Evolutionary conservation across 1,284 basidiomycete species (phyloP).

Genomic region (Inonotus obliquus): DNA sequence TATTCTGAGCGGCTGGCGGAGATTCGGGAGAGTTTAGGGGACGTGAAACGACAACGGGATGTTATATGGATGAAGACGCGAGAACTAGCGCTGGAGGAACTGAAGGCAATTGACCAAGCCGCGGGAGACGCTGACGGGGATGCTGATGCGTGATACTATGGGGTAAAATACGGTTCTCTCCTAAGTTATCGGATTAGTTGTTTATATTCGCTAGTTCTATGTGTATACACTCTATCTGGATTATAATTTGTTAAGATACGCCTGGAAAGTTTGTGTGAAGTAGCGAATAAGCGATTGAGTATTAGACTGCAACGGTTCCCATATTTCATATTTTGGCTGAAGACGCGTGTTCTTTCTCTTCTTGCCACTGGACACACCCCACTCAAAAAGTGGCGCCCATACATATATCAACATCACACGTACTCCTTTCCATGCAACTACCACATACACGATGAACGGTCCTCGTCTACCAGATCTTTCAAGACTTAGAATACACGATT

Average conservation of each 20-base stretch:
- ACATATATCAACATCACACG: no score
- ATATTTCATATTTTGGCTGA: neutral
- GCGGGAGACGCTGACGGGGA: conserved; percentile 21
- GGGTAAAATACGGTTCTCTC: neutral
- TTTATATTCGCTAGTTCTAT: neutral
- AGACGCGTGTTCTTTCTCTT: no score
- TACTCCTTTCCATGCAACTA: conserved; percentile 1
- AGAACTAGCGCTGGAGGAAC: conserved; percentile 64
- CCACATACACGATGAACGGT: conserved; percentile 33
- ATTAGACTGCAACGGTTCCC: neutral
- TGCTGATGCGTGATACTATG: conserved; percentile 22
- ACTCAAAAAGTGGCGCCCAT: no score
- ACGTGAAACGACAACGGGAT: conserved; percentile 61
- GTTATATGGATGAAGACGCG: conserved; percentile 71
- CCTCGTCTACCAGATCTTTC: conserved; percentile 43
- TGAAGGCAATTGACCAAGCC: conserved; percentile 43
- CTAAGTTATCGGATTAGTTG: neutral
- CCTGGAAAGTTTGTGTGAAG: neutral
- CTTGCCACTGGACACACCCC: no score
- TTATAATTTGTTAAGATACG: no score
- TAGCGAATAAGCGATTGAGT: neutral
- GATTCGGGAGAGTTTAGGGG: conserved; percentile 71
- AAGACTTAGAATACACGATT: conserved; percentile 39
- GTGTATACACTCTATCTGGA: neutral
- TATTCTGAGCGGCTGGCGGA: conserved; percentile 77